Evolutionary conservation across 495 filamentous ascomycete species (phyloP), one percentile per base, ranked within the genome.

Genomic region (Tuber umbilicatum): DNA sequence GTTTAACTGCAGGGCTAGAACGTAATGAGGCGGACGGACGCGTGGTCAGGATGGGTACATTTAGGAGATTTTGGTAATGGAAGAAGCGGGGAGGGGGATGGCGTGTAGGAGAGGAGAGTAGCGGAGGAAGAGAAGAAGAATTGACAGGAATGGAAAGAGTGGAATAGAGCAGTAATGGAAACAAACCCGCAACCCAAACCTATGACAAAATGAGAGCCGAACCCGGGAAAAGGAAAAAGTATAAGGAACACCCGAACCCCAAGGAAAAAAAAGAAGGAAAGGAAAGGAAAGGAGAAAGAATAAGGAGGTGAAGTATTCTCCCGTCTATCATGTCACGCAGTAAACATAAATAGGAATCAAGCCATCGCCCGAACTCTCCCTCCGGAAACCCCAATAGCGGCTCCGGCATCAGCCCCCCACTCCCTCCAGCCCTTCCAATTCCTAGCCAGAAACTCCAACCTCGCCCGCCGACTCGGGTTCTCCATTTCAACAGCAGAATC

Each of bases 351-450:
- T n/a, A 7, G n/a, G 10, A 41, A 60, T 74, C 42, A 80, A 69
- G 73, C 74, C 55, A 80, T 70, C 5, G 68, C 73, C 39, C 73
- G 42, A 35, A 75, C 71, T 12, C 70, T 78, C 60, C 68, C 71
- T 35, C 74, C 78, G 3, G 55, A 64, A 64, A 64, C 55, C 3
- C 55, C 55, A 17, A 64, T 0, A 16, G 55, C 55, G 5, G 10
- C 55, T 27, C 55, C 55, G 21, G 47, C 47, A 55, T 55, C 55
- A 5, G 55, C 55, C 55, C 78, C 77, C 73, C 77, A 80, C 40
- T 76, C 78, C 39, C 47, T 74, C 77, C 78, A 79, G 27, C 77
- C 77, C 55, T 79, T 79, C 77, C 77, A 79, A 55, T 79, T 78
- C 67, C 77, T 74, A 37, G 77, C 77, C 72, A 79, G 42, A 40